A percentile compares a stretch with the other conserved stretches of the same genome.
Conservation (phyloP, 805 yeast genomes). For the Priceomyces medius region DNA sequence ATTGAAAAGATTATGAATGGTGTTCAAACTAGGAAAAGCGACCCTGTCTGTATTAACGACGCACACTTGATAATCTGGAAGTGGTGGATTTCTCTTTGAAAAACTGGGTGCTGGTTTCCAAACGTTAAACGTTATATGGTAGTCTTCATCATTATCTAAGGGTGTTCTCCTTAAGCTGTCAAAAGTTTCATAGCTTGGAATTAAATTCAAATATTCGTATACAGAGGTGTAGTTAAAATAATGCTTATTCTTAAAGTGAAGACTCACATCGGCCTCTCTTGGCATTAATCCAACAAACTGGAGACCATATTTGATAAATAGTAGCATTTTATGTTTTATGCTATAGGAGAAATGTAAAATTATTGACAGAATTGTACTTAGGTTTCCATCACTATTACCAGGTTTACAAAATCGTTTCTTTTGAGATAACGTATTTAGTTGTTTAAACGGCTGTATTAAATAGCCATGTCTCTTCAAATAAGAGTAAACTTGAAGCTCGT, state of each 20-base stretch:
- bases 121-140: conserved; percentile 54
- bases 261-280: conserved; percentile 11
- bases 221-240: conserved; percentile 24
- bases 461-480: conserved; percentile 78
- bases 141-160: conserved; percentile 9
- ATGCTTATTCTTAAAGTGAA: conserved; percentile 23
- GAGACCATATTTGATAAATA: neutral
- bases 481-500: conserved; percentile 65
- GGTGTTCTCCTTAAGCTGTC: conserved; percentile 9
- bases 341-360: neutral
- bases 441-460: conserved; percentile 42
- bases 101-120: conserved; percentile 83
- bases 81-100: conserved; percentile 65
- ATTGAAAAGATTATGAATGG: conserved; percentile 35
- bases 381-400: neutral
- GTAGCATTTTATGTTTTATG: neutral
- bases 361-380: neutral
- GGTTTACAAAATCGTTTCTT: conserved; percentile 2
- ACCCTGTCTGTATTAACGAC: conserved; percentile 49
- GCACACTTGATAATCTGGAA: conserved; percentile 73
- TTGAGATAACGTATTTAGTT: conserved; percentile 10
- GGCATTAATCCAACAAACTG: conserved; percentile 14
- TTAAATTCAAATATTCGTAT: conserved; percentile 21
- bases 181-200: conserved; percentile 15
- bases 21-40: conserved; percentile 47